A percentile compares a stretch with the other conserved stretches of the same genome.
Evolutionary conservation across 2,329 filamentous ascomycete species (phyloP).

Genomic region (Fusarium illudens): DNA sequence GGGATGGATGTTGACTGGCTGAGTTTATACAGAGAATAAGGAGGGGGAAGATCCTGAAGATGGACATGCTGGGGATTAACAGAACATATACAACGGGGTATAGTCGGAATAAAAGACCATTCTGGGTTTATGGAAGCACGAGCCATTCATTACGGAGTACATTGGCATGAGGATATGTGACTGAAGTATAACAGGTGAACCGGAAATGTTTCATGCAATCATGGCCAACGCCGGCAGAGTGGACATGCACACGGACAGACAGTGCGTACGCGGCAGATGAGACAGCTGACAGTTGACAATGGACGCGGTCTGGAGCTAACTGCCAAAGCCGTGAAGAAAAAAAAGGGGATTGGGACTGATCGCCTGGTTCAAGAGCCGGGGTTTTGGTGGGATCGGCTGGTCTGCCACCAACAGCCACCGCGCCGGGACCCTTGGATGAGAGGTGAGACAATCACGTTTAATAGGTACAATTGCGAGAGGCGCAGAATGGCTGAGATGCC

Average conservation of each 20-base stretch:
- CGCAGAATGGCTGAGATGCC: background rate
- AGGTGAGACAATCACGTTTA: constrained; percentile 28
- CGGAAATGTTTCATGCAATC: constrained; percentile 11
- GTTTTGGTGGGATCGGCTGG: constrained; percentile 10
- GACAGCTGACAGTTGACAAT: constrained; percentile 6
- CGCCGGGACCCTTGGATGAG: constrained; percentile 12
- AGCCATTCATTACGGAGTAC: constrained; percentile 1
- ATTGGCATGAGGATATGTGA: constrained; percentile 12
- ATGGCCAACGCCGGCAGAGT: background rate
- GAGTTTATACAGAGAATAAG: constrained; percentile 13
- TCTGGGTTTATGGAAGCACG: constrained; percentile 15
- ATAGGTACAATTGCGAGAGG: constrained; percentile 17
- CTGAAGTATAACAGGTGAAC: constrained; percentile 13
- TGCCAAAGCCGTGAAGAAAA: constrained; percentile 10
- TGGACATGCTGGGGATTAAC: constrained; percentile 20
- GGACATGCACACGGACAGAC: background rate
- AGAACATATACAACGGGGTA: constrained; percentile 23
- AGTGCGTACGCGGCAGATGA: constrained; percentile 1
- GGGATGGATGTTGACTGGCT: constrained; percentile 8
- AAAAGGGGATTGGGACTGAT: background rate
- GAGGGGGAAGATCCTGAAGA: constrained; percentile 3
- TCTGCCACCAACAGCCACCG: constrained; percentile 26
- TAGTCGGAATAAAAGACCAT: constrained; percentile 13
- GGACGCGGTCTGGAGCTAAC: constrained; percentile 5
- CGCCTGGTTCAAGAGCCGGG: constrained; percentile 11